A percentile compares a stretch with the other conserved stretches of the same genome.
Conservation (phyloP, 768 basidiomycete species). For the Russula sp. region DNA sequence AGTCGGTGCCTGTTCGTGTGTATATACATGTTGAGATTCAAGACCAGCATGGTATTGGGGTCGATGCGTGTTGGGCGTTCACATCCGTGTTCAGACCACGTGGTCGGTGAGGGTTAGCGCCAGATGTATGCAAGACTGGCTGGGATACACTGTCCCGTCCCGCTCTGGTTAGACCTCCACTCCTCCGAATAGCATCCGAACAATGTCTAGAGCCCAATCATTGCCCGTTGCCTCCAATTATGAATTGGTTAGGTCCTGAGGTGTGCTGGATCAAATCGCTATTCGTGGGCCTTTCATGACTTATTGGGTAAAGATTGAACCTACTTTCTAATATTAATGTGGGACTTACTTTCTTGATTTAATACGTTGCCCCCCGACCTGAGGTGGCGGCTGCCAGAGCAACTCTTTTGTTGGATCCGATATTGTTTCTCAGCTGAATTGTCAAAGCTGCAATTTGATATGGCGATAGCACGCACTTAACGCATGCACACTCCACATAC, state of each 20-base stretch:
- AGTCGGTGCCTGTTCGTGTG: not conserved
- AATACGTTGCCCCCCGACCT: not conserved
- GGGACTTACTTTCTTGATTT: conserved; percentile 25
- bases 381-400: not conserved
- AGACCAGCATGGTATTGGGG: not conserved
- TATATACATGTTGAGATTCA: not conserved
- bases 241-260: conserved; percentile 3
- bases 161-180: not conserved
- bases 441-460: conserved; percentile 13
- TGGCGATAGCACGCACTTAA: not conserved
- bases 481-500: not conserved
- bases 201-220: conserved; percentile 3
- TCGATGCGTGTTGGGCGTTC: conserved; percentile 15
- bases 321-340: conserved; percentile 24
- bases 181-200: not conserved
- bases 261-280: not conserved
- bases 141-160: not conserved
- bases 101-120: conserved; percentile 4
- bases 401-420: conserved; percentile 5
- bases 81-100: conserved; percentile 12
- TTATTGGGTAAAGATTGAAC: conserved; percentile 25
- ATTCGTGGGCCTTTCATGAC: not conserved
- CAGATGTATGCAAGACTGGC: not conserved
- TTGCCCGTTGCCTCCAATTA: not conserved
- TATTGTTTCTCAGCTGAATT: conserved; percentile 16